Conservation (phyloP, 2,329 filamentous ascomycete species). For the Akanthomyces uredinophilus region DNA sequence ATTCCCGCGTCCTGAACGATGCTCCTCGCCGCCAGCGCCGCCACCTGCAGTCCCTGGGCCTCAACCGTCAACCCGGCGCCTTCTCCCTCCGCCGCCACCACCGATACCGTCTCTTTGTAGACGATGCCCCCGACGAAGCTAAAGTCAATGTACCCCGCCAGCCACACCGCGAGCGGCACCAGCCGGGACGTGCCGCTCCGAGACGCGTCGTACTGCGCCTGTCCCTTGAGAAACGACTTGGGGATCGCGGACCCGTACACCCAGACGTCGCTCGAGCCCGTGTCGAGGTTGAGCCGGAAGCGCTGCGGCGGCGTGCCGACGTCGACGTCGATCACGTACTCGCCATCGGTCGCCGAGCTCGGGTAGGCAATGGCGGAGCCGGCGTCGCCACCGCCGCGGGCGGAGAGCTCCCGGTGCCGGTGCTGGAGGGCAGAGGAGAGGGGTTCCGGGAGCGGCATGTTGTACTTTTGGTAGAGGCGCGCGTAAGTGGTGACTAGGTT, state of each 20-base stretch:
- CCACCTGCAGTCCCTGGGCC: slow-evolving; percentile 39
- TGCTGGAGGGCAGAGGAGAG: background rate
- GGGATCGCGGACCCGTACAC: slow-evolving; percentile 41
- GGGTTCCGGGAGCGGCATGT: background rate
- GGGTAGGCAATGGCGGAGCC: background rate
- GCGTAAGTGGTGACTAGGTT: slow-evolving; percentile 3
- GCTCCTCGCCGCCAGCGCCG: slow-evolving; percentile 33
- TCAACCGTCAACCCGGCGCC: slow-evolving; percentile 28
- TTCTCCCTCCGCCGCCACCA: slow-evolving; percentile 21
- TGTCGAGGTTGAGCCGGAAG: slow-evolving; percentile 37
- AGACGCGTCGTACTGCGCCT: slow-evolving; percentile 34
- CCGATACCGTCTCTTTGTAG: slow-evolving; percentile 36
- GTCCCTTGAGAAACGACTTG: slow-evolving; percentile 30
- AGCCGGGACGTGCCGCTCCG: slow-evolving; percentile 34
- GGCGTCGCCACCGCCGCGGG: background rate
- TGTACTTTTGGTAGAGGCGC: slow-evolving; percentile 6
- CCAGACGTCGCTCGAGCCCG: slow-evolving; percentile 41
- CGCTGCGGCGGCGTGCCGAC: slow-evolving; percentile 29
- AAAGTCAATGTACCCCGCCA: slow-evolving; percentile 39
- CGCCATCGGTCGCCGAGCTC: background rate
- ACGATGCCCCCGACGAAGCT: slow-evolving; percentile 39
- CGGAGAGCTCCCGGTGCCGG: background rate
- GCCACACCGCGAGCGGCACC: slow-evolving; percentile 34
- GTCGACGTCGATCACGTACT: slow-evolving; percentile 13
- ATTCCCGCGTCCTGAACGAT: slow-evolving; percentile 39